A percentile compares a stretch with the other conserved stretches of the same genome.
These are phyloP conservation scores for Zangia roseola DNA, from an alignment of 768 basidiomycete genomes.

Conservation along the genomic window DNA sequence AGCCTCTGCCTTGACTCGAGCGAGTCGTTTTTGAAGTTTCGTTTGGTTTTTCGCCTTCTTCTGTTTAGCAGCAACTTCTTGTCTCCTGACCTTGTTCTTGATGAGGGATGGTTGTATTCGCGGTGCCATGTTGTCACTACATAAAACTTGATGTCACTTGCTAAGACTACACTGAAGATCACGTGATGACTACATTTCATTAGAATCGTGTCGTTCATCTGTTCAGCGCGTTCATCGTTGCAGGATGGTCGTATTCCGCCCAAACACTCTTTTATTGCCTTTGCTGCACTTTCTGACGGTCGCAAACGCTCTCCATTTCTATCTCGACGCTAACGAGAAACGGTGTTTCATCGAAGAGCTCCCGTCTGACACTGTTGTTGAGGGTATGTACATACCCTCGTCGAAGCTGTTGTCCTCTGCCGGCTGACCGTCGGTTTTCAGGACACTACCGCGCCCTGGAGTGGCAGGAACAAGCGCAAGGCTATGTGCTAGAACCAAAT, in stretches of 20 bases:
- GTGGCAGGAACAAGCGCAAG: constrained; percentile 74
- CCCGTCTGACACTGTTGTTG: constrained; percentile 91
- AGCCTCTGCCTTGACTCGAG: constrained; percentile 72
- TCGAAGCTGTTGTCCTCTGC: not conserved
- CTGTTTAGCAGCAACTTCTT: constrained; percentile 67
- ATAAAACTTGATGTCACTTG: not conserved
- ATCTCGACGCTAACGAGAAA: constrained; percentile 90
- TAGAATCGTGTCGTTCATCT: too few species aligned
- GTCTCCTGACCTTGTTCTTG: constrained; percentile 86
- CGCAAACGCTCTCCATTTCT: constrained; percentile 88
- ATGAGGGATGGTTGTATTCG: constrained; percentile 68
- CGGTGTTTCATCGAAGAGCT: constrained; percentile 97
- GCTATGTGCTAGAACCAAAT: constrained; percentile 67
- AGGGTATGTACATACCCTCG: constrained; percentile 54
- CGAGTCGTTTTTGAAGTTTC: constrained; percentile 80
- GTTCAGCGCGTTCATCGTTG: not conserved
- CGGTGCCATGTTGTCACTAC: constrained; percentile 45
- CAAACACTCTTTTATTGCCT: constrained; percentile 31
- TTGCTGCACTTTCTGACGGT: constrained; percentile 43
- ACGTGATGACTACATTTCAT: constrained; percentile 18
- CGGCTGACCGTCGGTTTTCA: constrained; percentile 29
- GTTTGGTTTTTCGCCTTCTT: constrained; percentile 78
- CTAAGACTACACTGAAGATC: too few species aligned
- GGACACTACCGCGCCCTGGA: constrained; percentile 93
- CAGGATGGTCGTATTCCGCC: constrained; percentile 27